Percentiles rank a stretch among this genome's conserved stretches.
phyloP scores from a whole-genome alignment of 2,329 filamentous ascomycete genomes.

The Colletotrichum caudatum region DNA sequence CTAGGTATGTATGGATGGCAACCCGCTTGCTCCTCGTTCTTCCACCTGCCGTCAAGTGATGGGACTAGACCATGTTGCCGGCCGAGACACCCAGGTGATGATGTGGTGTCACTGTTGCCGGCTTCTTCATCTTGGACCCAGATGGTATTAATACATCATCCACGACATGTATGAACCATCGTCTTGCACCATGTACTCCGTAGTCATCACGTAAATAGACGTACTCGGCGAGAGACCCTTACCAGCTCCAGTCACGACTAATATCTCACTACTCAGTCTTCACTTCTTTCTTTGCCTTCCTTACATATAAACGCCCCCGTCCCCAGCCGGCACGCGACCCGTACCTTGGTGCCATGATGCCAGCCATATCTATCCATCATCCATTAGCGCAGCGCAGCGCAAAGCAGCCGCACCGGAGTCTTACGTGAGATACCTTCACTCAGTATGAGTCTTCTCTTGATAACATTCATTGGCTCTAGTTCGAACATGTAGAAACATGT shows the following conservation, averaged over 20 bases:
- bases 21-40: neutral
- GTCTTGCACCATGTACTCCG: neutral
- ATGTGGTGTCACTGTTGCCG: neutral
- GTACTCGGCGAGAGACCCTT: no score
- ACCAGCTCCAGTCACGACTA: no score
- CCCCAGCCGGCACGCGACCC: neutral
- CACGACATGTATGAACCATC: no score
- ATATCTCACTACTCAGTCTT: neutral
- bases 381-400: neutral
- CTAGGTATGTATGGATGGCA: no score
- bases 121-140: neutral
- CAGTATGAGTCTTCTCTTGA: neutral
- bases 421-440: slow-evolving; percentile 19
- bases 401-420: slow-evolving; percentile 11
- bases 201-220: no score
- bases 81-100: neutral
- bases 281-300: neutral
- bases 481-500: neutral
- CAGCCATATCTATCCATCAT: neutral
- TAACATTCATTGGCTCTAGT: neutral
- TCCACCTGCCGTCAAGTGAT: neutral
- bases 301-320: neutral
- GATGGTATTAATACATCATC: neutral
- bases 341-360: neutral
- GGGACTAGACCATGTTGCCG: neutral